These are phyloP conservation scores for Typha latifolia DNA, from an alignment of 176 grass and related monocot genomes.

Conservation along the genomic window DNA sequence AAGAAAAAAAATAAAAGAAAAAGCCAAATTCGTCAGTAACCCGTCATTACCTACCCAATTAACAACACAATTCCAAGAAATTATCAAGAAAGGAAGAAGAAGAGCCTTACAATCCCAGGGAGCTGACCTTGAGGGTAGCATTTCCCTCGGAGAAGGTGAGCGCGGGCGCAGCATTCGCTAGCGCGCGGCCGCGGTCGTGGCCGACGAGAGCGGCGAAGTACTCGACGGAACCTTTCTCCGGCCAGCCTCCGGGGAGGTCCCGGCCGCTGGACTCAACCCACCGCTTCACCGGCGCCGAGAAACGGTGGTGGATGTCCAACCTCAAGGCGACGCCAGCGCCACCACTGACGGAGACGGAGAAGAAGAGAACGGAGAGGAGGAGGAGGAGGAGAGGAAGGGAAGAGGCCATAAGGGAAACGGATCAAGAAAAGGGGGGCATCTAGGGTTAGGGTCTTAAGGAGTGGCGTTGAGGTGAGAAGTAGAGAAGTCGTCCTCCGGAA, in stretches of 20 bases:
- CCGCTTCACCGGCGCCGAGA: constrained; percentile 37
- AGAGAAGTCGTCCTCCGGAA: not conserved
- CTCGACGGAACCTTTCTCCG: constrained; percentile 20
- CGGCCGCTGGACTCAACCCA: constrained; percentile 34
- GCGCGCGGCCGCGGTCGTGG: constrained; percentile 41
- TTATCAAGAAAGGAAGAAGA: not conserved
- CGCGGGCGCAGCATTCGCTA: constrained; percentile 5
- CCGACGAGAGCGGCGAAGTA: constrained; percentile 46
- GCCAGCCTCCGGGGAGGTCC: constrained; percentile 31
- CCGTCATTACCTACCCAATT: not conserved
- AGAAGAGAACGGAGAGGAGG: constrained; percentile 2
- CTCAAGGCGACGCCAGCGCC: not conserved
- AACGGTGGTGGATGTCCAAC: constrained; percentile 53
- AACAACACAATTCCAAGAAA: not conserved
- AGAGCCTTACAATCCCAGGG: constrained; percentile 59
- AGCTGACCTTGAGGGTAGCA: constrained; percentile 49
- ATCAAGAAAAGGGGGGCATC: not conserved
- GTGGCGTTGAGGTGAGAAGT: not conserved
- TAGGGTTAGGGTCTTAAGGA: not conserved
- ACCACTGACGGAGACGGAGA: not conserved
- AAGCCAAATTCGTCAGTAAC: not conserved
- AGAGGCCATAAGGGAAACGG: constrained; percentile 5
- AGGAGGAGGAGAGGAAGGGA: constrained; percentile 14
- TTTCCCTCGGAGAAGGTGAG: constrained; percentile 72
- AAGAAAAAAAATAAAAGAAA: not conserved